Conservation (phyloP, 331 rosid species). For the Erythrophleum ivorense region DNA sequence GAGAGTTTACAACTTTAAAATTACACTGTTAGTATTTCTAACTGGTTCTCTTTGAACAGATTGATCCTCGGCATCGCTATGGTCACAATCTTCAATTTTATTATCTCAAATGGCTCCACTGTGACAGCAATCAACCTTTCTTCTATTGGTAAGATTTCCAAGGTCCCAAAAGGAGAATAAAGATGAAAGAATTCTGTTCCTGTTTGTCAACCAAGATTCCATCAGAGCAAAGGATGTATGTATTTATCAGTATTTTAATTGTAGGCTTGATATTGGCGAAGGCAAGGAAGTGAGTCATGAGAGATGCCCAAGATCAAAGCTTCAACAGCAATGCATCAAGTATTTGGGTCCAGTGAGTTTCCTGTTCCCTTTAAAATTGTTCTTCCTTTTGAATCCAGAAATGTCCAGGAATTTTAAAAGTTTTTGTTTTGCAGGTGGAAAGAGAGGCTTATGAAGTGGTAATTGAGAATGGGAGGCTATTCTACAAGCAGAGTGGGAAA, state of each 20-base stretch:
- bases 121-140: slow-evolving; percentile 70
- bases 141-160: slow-evolving; percentile 63
- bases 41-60: slow-evolving; percentile 53
- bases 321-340: slow-evolving; percentile 75
- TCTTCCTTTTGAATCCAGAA: background rate
- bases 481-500: slow-evolving; percentile 48
- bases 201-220: background rate
- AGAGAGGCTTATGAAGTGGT: slow-evolving; percentile 56
- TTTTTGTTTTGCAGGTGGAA: slow-evolving; percentile 51
- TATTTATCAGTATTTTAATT: slow-evolving; percentile 20
- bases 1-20: slow-evolving; percentile 12
- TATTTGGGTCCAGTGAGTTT: slow-evolving; percentile 76
- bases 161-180: slow-evolving; percentile 4
- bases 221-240: background rate
- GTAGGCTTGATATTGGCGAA: slow-evolving; percentile 77
- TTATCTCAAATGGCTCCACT: slow-evolving; percentile 69
- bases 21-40: slow-evolving; percentile 17
- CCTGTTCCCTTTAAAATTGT: background rate
- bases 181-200: background rate
- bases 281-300: slow-evolving; percentile 64
- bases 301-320: slow-evolving; percentile 57
- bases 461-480: slow-evolving; percentile 54
- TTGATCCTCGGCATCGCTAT: slow-evolving; percentile 93
- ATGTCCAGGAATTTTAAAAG: background rate
- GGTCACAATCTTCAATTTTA: slow-evolving; percentile 84